Percentiles rank a stretch among this genome's conserved stretches.
Conservation (phyloP, 2,329 filamentous ascomycete genomes). For the Beauveria sp. region DNA sequence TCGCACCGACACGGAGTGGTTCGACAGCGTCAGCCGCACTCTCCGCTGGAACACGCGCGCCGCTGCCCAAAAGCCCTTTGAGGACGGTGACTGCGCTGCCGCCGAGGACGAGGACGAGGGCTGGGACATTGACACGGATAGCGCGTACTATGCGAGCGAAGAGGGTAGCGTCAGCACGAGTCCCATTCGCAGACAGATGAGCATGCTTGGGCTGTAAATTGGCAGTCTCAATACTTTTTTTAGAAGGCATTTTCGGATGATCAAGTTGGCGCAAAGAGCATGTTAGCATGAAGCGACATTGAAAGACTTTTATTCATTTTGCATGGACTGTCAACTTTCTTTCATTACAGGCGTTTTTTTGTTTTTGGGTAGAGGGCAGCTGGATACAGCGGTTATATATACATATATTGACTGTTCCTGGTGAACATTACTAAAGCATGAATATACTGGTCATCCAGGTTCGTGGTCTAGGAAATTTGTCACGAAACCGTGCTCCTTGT, state of each 20-base stretch:
- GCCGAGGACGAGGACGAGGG: conserved; percentile 49
- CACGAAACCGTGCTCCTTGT: background rate
- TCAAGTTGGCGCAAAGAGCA: background rate
- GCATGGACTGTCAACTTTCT: background rate
- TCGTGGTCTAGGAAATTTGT: background rate
- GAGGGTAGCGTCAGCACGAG: conserved; percentile 61
- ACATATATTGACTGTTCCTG: background rate
- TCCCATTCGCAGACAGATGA: conserved; percentile 66
- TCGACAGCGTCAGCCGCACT: conserved; percentile 87
- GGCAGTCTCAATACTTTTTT: too few species aligned
- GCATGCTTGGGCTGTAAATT: conserved; percentile 46
- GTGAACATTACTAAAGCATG: background rate
- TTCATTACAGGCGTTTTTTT: background rate
- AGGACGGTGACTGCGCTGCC: conserved; percentile 40
- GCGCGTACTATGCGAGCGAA: conserved; percentile 62
- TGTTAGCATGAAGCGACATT: background rate
- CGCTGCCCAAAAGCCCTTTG: conserved; percentile 86
- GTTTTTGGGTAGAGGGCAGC: background rate
- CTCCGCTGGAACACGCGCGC: conserved; percentile 92
- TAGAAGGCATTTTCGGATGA: background rate
- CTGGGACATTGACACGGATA: conserved; percentile 95
- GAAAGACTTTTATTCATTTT: background rate
- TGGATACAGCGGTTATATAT: background rate
- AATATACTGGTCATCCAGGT: background rate
- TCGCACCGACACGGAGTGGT: conserved; percentile 86